Conservation (phyloP, 1,284 basidiomycete genomes). For the Ustilago xerochloae region DNA sequence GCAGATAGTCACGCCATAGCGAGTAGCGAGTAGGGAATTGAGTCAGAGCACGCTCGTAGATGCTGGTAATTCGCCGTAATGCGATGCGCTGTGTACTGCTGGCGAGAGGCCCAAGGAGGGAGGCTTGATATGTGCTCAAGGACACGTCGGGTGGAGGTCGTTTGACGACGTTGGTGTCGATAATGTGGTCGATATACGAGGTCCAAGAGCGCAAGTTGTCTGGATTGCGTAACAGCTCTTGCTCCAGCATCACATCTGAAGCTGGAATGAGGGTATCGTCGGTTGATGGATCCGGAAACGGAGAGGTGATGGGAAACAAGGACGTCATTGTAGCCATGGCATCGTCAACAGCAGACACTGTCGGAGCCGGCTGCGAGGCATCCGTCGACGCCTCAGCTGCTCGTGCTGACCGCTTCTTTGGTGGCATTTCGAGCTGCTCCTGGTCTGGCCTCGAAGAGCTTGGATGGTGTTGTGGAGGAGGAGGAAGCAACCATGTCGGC, state of each 20-base stretch:
- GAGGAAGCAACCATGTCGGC: not conserved
- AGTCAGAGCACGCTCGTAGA: slow-evolving; percentile 89
- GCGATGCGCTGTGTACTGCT: slow-evolving; percentile 78
- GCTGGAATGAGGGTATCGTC: slow-evolving; percentile 81
- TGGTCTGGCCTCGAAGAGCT: not conserved
- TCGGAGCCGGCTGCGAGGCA: not conserved
- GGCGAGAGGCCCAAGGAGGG: slow-evolving; percentile 73
- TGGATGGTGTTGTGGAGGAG: not conserved
- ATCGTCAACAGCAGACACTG: slow-evolving; percentile 13
- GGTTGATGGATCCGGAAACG: slow-evolving; percentile 82
- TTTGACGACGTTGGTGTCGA: slow-evolving; percentile 73
- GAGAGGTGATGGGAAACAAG: slow-evolving; percentile 82
- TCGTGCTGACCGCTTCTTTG: slow-evolving; percentile 25
- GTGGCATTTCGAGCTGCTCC: slow-evolving; percentile 19
- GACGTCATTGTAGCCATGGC: slow-evolving; percentile 19
- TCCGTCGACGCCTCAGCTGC: slow-evolving; percentile 7
- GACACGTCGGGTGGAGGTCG: slow-evolving; percentile 68
- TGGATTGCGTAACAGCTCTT: slow-evolving; percentile 93
- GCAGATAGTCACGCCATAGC: slow-evolving; percentile 92
- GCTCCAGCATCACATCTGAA: slow-evolving; percentile 86
- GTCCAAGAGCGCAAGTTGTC: slow-evolving; percentile 92
- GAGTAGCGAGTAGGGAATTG: slow-evolving; percentile 92
- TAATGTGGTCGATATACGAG: slow-evolving; percentile 82
- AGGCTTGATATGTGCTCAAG: slow-evolving; percentile 69
- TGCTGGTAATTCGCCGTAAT: slow-evolving; percentile 84